phyloP scores from a whole-genome alignment of 2,329 filamentous ascomycete species.

The Davidsoniella neocaledoniae region DNA sequence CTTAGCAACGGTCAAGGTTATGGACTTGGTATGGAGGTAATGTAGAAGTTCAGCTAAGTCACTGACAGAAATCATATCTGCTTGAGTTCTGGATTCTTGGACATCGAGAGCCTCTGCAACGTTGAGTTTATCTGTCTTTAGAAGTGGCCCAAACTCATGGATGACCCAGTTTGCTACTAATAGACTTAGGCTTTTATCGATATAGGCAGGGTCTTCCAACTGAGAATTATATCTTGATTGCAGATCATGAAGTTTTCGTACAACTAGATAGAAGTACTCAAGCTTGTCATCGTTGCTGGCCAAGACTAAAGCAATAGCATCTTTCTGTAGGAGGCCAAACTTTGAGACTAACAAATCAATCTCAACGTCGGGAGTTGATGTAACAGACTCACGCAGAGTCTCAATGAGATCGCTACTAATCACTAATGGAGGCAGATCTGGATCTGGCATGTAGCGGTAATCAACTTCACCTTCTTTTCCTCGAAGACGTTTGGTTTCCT shows the following conservation, averaged over 20 bases:
- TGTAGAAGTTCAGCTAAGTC: conserved; percentile 35
- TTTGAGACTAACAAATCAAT: conserved; percentile 41
- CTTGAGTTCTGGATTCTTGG: too few species aligned
- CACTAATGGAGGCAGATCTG: conserved; percentile 66
- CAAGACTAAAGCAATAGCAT: conserved; percentile 63
- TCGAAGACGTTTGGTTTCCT: conserved; percentile 62
- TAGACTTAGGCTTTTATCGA: conserved; percentile 24
- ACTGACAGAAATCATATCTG: conserved; percentile 24
- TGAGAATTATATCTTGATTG: conserved; percentile 15
- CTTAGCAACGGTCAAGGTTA: conserved; percentile 41
- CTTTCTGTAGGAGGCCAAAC: conserved; percentile 60
- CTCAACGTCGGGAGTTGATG: conserved; percentile 55
- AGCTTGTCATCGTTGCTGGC: conserved; percentile 64
- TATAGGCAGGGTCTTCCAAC: conserved; percentile 13
- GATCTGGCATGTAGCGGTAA: conserved; percentile 96
- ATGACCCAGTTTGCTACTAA: conserved; percentile 51
- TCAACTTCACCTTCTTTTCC: conserved; percentile 96
- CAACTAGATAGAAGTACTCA: conserved; percentile 62
- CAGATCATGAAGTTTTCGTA: conserved; percentile 27
- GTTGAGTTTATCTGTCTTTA: conserved; percentile 28
- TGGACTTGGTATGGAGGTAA: conserved; percentile 30
- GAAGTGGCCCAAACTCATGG: conserved; percentile 57
- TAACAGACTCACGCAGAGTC: conserved; percentile 45
- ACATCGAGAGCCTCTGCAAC: background rate
- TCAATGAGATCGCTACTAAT: conserved; percentile 55